Percentiles rank a stretch among this genome's conserved stretches.
These are phyloP conservation scores for Chaetoceros tenuissimus DNA, from an alignment of 108 stramenopile species.

Conservation along the genomic window DNA sequence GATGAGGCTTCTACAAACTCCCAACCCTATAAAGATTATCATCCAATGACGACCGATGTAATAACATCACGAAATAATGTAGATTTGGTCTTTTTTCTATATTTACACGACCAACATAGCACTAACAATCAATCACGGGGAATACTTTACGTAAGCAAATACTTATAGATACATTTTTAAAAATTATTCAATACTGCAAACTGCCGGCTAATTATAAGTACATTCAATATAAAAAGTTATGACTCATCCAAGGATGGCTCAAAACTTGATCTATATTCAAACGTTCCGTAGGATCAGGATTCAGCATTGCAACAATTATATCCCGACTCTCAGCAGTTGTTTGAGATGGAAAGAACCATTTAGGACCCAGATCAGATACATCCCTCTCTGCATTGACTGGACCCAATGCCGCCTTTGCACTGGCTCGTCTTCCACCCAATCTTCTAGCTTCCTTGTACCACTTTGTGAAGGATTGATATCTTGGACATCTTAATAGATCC, in stretches of 20 bases:
- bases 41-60: background rate
- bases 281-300: slow-evolving; percentile 64
- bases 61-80: background rate
- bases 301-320: slow-evolving; percentile 82
- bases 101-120: background rate
- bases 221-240: background rate
- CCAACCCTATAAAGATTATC: too few relatives aligned
- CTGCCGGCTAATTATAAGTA: background rate
- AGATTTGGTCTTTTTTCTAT: background rate
- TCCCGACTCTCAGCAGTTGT: slow-evolving; percentile 59
- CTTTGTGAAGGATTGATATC: slow-evolving; percentile 76
- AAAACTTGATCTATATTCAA: slow-evolving; percentile 60
- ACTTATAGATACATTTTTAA: background rate
- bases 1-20: too few relatives aligned
- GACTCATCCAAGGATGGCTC: slow-evolving; percentile 62
- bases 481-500: slow-evolving; percentile 76
- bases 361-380: slow-evolving; percentile 62
- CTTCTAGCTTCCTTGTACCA: slow-evolving; percentile 75
- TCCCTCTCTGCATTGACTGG: slow-evolving; percentile 13
- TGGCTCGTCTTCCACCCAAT: slow-evolving; percentile 44
- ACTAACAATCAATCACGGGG: background rate
- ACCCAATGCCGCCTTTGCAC: slow-evolving; percentile 40
- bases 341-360: slow-evolving; percentile 74
- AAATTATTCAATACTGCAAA: background rate
- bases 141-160: background rate